These are phyloP conservation scores for Aspergillus carlsbadensis DNA, from an alignment of 495 filamentous ascomycete genomes.

Conservation along the genomic window DNA sequence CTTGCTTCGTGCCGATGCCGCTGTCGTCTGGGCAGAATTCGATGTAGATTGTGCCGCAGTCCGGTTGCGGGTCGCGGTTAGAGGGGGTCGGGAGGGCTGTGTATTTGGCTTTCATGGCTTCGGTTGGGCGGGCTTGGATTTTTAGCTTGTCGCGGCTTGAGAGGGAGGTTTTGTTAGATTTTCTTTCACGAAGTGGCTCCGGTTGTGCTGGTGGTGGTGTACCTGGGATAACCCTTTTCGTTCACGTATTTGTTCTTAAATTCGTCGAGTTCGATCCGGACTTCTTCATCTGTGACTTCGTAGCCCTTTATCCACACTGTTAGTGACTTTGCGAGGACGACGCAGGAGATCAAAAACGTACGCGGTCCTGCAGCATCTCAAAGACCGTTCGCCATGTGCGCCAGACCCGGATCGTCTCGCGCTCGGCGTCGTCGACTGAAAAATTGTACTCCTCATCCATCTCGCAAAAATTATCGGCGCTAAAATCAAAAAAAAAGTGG, in stretches of 20 bases:
- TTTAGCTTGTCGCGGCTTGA: conserved; percentile 75
- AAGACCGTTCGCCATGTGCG: conserved; percentile 84
- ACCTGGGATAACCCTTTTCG: conserved; percentile 70
- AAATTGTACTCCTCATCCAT: conserved; percentile 44
- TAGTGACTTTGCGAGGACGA: conserved; percentile 1
- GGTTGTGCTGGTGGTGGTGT: conserved; percentile 25
- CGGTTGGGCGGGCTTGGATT: conserved; percentile 80
- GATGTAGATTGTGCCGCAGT: conserved; percentile 88
- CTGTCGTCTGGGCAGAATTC: conserved; percentile 78
- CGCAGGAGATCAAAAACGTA: conserved; percentile 31
- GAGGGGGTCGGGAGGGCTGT: conserved; percentile 60
- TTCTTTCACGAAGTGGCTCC: conserved; percentile 51
- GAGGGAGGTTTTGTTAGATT: conserved; percentile 61
- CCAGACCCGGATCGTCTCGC: conserved; percentile 74
- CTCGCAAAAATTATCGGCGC: not conserved
- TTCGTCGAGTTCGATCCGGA: conserved; percentile 72
- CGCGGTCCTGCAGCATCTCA: conserved; percentile 82
- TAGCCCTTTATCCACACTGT: conserved; percentile 66
- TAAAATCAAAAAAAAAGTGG: not conserved
- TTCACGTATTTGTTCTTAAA: conserved; percentile 69
- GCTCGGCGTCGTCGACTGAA: conserved; percentile 54
- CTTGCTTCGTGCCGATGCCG: conserved; percentile 81
- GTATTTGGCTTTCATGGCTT: conserved; percentile 81
- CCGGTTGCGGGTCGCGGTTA: conserved; percentile 62
- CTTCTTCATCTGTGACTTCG: conserved; percentile 84